Percentiles rank a stretch among this genome's conserved stretches.
These are phyloP conservation scores for Candida gorgasii DNA, from an alignment of 805 yeast genomes.

Conservation along the genomic window DNA sequence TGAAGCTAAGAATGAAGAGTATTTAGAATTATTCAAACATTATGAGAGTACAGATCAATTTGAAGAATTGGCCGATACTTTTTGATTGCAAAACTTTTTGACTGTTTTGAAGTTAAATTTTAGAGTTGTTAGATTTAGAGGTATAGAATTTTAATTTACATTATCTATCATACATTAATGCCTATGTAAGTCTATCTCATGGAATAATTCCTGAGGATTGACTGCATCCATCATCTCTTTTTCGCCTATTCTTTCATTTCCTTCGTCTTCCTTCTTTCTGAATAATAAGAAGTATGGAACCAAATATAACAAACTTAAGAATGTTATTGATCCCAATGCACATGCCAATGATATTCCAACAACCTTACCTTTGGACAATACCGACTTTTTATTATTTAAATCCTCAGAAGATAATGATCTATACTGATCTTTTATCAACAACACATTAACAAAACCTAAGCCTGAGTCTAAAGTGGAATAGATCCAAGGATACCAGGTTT, in stretches of 20 bases:
- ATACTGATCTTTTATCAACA: slow-evolving; percentile 36
- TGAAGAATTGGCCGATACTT: slow-evolving; percentile 12
- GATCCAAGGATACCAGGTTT: slow-evolving; percentile 64
- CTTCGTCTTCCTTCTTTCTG: slow-evolving; percentile 25
- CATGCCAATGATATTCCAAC: slow-evolving; percentile 48
- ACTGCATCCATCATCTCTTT: slow-evolving; percentile 46
- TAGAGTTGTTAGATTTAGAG: slow-evolving; percentile 5
- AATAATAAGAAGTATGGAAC: slow-evolving; percentile 41
- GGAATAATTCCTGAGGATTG: slow-evolving; percentile 44
- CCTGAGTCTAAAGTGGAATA: slow-evolving; percentile 32
- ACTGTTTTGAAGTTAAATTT: background rate
- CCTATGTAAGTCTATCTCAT: slow-evolving; percentile 46
- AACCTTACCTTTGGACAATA: slow-evolving; percentile 41
- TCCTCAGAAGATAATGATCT: slow-evolving; percentile 39
- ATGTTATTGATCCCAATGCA: slow-evolving; percentile 44
- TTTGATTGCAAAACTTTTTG: background rate
- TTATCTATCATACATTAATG: slow-evolving; percentile 14
- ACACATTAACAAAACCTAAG: slow-evolving; percentile 31
- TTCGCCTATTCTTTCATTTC: slow-evolving; percentile 39
- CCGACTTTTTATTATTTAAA: slow-evolving; percentile 17
- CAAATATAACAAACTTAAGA: slow-evolving; percentile 41
- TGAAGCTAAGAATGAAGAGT: slow-evolving; percentile 13
- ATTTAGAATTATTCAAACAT: slow-evolving; percentile 12
- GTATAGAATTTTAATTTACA: background rate
- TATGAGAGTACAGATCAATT: slow-evolving; percentile 11